Percentiles rank a stretch among this genome's conserved stretches.
phyloP scores from a whole-genome alignment of 495 filamentous ascomycete species.

The Tuber brumale region DNA sequence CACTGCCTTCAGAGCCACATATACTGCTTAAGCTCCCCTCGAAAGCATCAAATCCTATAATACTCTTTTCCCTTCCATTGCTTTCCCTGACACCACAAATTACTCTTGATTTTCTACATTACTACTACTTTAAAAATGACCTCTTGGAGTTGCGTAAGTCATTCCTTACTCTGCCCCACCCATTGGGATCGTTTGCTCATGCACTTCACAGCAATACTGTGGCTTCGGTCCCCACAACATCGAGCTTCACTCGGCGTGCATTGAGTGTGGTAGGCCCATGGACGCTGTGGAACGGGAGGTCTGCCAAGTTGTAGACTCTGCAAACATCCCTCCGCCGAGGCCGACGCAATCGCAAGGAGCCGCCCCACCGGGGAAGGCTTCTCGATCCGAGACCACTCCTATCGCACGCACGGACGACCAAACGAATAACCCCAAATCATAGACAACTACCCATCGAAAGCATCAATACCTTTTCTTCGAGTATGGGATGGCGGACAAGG shows the following conservation, averaged over 20 bases:
- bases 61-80: neutral
- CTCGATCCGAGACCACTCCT: neutral
- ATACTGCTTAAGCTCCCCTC: neutral
- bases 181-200: neutral
- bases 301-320: neutral
- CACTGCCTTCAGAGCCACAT: neutral
- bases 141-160: neutral
- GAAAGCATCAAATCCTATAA: neutral
- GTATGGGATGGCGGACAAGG: too few relatives aligned
- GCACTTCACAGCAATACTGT: slow-evolving; percentile 6
- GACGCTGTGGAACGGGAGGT: too few relatives aligned
- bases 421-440: neutral
- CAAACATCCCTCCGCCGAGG: neutral
- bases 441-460: neutral
- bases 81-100: neutral
- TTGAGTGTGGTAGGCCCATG: slow-evolving; percentile 14
- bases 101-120: neutral
- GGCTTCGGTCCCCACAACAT: slow-evolving; percentile 24
- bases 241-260: slow-evolving; percentile 9
- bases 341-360: neutral
- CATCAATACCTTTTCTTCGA: neutral
- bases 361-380: neutral
- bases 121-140: neutral
- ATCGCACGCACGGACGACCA: neutral
- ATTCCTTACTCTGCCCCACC: neutral